Evolutionary conservation across 176 grass and related monocot genomes (phyloP).

Genomic region (Bromus sterilis): DNA sequence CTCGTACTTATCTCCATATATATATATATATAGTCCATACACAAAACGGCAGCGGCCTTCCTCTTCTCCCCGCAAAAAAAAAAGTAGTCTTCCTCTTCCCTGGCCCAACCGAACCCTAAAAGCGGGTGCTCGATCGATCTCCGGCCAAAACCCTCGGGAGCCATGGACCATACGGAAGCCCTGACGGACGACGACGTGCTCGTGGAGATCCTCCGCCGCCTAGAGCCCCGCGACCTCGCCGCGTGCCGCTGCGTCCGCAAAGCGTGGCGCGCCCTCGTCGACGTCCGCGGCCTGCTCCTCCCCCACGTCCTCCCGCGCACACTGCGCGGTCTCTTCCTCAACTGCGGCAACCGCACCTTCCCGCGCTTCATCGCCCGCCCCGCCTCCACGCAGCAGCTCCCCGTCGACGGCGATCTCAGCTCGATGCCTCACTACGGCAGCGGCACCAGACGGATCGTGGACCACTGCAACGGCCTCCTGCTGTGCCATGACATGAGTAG

Average conservation of each 20-base stretch:
- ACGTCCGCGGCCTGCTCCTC: not conserved
- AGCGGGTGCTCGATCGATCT: no score
- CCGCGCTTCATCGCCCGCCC: not conserved
- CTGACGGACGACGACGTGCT: not conserved
- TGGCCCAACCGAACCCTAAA: no score
- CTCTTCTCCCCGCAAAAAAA: no score
- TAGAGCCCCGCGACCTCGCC: not conserved
- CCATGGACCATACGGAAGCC: not conserved
- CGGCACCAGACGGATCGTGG: no score
- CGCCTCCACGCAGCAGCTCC: not conserved
- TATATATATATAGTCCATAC: no score
- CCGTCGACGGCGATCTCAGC: not conserved
- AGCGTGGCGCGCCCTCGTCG: not conserved
- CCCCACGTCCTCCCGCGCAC: not conserved
- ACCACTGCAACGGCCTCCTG: no score
- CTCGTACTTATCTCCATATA: no score
- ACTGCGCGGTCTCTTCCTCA: not conserved
- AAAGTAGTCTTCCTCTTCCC: no score
- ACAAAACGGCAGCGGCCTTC: no score
- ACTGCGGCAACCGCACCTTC: not conserved
- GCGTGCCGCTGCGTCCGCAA: not conserved
- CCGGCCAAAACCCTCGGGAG: no score
- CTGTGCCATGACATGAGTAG: no score
- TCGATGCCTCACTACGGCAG: not conserved
- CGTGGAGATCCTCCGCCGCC: not conserved